Evolutionary conservation across 257 asterid genomes (phyloP).

Genomic region (Jasminum sambac): DNA sequence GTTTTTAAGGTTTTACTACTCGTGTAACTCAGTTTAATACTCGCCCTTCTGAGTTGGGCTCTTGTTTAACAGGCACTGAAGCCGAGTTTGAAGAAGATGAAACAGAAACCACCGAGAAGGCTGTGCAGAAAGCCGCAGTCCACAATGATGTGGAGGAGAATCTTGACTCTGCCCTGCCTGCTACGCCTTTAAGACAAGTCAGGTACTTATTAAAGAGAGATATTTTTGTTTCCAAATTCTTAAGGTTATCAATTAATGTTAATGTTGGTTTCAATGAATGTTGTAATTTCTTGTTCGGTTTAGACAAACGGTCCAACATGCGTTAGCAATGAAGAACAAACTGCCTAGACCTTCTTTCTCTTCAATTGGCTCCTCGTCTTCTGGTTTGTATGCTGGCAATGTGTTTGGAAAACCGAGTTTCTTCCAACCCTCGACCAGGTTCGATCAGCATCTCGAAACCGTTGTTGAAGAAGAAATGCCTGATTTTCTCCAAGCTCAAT

Average conservation of each 20-base stretch:
- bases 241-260: neutral
- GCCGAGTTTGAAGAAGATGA: slow-evolving; percentile 69
- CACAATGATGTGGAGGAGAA: slow-evolving; percentile 49
- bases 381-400: slow-evolving; percentile 38
- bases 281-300: slow-evolving; percentile 7
- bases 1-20: neutral
- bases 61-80: slow-evolving; percentile 50
- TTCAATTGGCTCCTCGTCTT: slow-evolving; percentile 46
- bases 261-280: slow-evolving; percentile 9
- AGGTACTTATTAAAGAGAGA: slow-evolving; percentile 45
- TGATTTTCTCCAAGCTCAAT: slow-evolving; percentile 58
- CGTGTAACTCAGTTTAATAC: neutral
- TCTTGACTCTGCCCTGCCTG: slow-evolving; percentile 53
- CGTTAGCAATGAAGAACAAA: slow-evolving; percentile 57
- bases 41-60: slow-evolving; percentile 34
- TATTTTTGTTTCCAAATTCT: neutral
- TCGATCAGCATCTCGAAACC: slow-evolving; percentile 51
- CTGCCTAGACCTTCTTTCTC: slow-evolving; percentile 60
- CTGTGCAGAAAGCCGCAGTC: slow-evolving; percentile 28
- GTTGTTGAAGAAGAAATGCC: slow-evolving; percentile 73
- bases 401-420: slow-evolving; percentile 44
- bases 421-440: slow-evolving; percentile 54
- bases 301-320: slow-evolving; percentile 57
- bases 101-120: slow-evolving; percentile 42
- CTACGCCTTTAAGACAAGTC: slow-evolving; percentile 61